Evolutionary conservation across 208 protist species (phyloP).

Genomic region (Acanthamoeba comandoni): DNA sequence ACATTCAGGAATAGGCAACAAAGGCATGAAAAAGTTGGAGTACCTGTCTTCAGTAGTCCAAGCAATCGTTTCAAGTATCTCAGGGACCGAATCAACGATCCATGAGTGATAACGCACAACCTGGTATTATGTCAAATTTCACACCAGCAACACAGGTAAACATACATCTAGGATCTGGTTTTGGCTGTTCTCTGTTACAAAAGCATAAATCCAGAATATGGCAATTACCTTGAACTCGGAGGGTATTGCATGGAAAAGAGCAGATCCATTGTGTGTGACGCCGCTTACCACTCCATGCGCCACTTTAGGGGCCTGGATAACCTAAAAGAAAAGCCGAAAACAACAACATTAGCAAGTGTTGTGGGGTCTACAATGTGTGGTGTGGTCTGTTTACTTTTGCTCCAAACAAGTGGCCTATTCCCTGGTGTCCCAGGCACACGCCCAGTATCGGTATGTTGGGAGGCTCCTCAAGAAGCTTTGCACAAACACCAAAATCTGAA

Average conservation of each 20-base stretch:
- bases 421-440: conserved; percentile 88
- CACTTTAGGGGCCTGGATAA: conserved; percentile 49
- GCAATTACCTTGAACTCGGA: conserved; percentile 76
- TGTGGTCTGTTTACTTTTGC: conserved; percentile 54
- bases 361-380: neutral
- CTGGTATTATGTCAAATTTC: neutral
- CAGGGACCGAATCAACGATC: conserved; percentile 22
- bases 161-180: neutral
- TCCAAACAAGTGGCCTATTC: conserved; percentile 79
- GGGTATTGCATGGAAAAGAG: conserved; percentile 82
- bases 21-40: neutral
- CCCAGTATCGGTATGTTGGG: conserved; percentile 81
- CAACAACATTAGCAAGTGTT: too few relatives aligned
- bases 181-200: neutral
- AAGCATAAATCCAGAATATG: neutral
- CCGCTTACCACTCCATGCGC: conserved; percentile 73
- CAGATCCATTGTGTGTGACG: conserved; percentile 49
- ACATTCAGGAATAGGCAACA: neutral
- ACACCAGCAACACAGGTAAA: neutral
- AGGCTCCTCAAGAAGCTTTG: conserved; percentile 17
- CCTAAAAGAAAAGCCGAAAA: neutral
- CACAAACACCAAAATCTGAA: conserved; percentile 86
- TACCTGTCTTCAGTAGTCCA: neutral
- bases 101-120: conserved; percentile 76
- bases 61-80: conserved; percentile 27